Conservation (phyloP, 352 stramenopile genomes). For the Globisporangium spiculum region DNA sequence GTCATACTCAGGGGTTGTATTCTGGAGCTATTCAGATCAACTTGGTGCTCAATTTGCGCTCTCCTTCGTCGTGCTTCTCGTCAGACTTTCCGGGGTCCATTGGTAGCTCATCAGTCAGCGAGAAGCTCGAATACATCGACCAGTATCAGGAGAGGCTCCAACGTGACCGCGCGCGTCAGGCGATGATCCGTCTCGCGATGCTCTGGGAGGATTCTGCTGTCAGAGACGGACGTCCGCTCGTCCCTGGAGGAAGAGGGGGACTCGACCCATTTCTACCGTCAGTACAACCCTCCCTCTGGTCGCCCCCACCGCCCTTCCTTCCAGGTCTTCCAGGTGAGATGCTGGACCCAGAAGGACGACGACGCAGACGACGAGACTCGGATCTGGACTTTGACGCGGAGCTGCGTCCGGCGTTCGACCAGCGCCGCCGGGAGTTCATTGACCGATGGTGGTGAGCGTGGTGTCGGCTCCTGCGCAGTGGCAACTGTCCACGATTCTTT, state of each 20-base stretch:
- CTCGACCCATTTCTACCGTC: not conserved
- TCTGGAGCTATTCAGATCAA: no score
- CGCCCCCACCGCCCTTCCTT: constrained; percentile 7
- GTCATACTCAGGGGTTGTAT: no score
- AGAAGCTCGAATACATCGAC: constrained; percentile 2
- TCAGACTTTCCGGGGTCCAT: not conserved
- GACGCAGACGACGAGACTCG: not conserved
- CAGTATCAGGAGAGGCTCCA: not conserved
- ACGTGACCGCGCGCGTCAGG: not conserved
- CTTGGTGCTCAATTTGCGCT: not conserved
- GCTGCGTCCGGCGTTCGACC: constrained; percentile 6
- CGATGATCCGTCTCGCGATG: constrained; percentile 3
- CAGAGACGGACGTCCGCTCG: not conserved
- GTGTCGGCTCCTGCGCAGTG: not conserved
- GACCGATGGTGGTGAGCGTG: not conserved
- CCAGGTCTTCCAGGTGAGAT: not conserved
- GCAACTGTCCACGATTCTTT: not conserved
- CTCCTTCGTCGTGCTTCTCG: not conserved
- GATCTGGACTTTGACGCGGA: constrained; percentile 7
- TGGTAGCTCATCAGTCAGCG: not conserved
- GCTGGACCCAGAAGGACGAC: not conserved
- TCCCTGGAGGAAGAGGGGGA: not conserved
- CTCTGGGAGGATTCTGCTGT: not conserved
- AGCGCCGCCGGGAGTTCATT: not conserved
- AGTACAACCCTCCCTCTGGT: not conserved